Conservation (phyloP, 106 monocot genomes). For the Dendrobium catenatum region DNA sequence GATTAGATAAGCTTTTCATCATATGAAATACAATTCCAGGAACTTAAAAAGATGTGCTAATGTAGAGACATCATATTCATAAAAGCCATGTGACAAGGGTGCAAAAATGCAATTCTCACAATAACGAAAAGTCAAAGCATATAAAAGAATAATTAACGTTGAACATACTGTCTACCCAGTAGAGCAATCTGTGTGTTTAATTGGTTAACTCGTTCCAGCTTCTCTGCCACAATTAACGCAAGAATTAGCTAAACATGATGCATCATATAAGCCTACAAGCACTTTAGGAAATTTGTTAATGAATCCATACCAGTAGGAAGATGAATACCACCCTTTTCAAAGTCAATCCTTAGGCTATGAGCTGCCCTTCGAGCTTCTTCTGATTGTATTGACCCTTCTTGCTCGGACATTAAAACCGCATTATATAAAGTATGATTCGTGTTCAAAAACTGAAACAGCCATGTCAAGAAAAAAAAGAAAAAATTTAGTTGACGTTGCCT, state of each 20-base stretch:
- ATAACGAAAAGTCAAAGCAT: neutral
- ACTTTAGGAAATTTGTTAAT: neutral
- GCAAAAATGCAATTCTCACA: too few relatives aligned
- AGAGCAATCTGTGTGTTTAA: conserved; percentile 69
- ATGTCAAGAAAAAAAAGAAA: neutral
- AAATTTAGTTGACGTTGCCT: neutral
- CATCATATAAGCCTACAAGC: neutral
- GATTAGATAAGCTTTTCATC: too few relatives aligned
- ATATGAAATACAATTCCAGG: too few relatives aligned
- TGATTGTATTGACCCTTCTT: conserved; percentile 33
- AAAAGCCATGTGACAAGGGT: too few relatives aligned
- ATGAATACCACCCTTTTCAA: conserved; percentile 97
- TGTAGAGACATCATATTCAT: too few relatives aligned
- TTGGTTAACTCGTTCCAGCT: conserved; percentile 66
- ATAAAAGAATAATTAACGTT: neutral
- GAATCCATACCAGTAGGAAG: conserved; percentile 44
- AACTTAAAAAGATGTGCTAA: too few relatives aligned
- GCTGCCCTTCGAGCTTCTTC: conserved; percentile 76
- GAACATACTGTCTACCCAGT: conserved; percentile 75
- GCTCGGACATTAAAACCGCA: conserved; percentile 57
- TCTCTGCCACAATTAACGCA: conserved; percentile 32
- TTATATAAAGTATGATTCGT: conserved; percentile 71
- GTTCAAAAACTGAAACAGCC: conserved; percentile 58
- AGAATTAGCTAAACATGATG: conserved; percentile 14
- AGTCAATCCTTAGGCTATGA: conserved; percentile 63